Evolutionary conservation across 2,329 filamentous ascomycete species (phyloP).

Genomic region (Aspergillus novoparasiticus): DNA sequence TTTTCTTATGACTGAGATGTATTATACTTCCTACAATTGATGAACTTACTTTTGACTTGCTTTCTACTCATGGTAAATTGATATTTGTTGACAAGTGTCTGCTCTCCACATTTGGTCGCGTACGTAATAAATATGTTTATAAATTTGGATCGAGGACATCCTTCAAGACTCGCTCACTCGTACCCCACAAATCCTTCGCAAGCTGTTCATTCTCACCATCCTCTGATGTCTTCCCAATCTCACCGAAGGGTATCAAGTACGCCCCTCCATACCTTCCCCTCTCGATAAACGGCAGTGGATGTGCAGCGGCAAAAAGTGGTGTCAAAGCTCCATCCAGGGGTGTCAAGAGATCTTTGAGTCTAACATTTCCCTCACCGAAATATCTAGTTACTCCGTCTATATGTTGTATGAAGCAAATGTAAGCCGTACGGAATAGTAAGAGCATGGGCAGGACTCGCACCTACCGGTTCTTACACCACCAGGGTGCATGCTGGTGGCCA

Average conservation of each 20-base stretch:
- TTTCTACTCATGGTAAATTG: neutral
- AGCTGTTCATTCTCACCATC: neutral
- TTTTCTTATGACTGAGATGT: neutral
- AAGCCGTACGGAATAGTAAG: neutral
- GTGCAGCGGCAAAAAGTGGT: neutral
- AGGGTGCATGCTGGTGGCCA: neutral
- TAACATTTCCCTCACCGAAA: neutral
- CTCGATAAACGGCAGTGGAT: neutral
- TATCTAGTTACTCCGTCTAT: neutral
- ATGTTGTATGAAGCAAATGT: neutral
- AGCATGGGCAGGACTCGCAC: neutral
- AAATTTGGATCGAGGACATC: neutral
- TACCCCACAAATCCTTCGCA: neutral
- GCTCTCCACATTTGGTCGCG: neutral
- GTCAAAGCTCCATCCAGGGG: neutral
- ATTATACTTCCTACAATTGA: neutral
- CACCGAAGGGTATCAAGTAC: neutral
- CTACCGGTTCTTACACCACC: neutral
- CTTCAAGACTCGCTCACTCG: neutral
- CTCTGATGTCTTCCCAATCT: neutral
- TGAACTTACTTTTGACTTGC: neutral
- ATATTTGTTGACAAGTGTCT: neutral
- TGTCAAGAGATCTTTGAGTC: neutral
- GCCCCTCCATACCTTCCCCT: neutral
- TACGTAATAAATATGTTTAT: too few relatives aligned